Evolutionary conservation across 2,329 filamentous ascomycete species (phyloP), one percentile per base, ranked within the genome.

Genomic region (Trichoderma citrinoviride): DNA sequence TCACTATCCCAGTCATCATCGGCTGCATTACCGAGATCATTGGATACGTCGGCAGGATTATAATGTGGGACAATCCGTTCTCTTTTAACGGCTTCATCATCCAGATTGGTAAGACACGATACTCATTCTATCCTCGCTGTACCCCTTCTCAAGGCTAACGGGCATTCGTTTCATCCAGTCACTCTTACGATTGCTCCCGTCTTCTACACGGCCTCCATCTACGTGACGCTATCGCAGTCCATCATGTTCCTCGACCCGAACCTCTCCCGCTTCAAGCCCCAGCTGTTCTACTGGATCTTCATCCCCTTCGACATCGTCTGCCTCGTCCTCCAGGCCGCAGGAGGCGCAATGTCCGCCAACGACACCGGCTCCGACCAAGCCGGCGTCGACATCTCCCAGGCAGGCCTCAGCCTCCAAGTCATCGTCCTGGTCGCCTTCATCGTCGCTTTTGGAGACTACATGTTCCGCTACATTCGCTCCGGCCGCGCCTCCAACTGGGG

Each of bases 191-290:
- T 75, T 67, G 78, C 76, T 10, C 78, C 78, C 60, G 77, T 80
- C 66, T 80, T 78, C 68, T 80, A 85, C 82, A 69, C 85, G 29
- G 88, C 87, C 0, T 86, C 85, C 65, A 86, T 90, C 71, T 91
- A 90, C 73, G 82, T 90, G 61, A 88, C 85, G 33, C 80, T 89
- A 33, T 76, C 74, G 68, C 77, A 77, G 67, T 70, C 75, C 6
- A 81, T 81, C 69, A 56, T 81, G 47, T 73, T 72, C 72, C 73
- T 81, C 66, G 76, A 73, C 1, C 76, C 75, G 3, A 71, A 76
- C 2, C 71, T 81, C 44, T 80, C 80, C 17, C 79, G 80, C 63
- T 78, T 83, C 73, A 75, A 73, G 47, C 79, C 81, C 15, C 69
- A 72, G 47, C 72, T 79, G 47, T 78, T 81, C 68, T 77, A 78